Percentiles rank a stretch among this genome's conserved stretches.
These are phyloP conservation scores for Toxoplasma gondii DNA, from an alignment of 169 alveolate genomes.

Conservation along the genomic window DNA sequence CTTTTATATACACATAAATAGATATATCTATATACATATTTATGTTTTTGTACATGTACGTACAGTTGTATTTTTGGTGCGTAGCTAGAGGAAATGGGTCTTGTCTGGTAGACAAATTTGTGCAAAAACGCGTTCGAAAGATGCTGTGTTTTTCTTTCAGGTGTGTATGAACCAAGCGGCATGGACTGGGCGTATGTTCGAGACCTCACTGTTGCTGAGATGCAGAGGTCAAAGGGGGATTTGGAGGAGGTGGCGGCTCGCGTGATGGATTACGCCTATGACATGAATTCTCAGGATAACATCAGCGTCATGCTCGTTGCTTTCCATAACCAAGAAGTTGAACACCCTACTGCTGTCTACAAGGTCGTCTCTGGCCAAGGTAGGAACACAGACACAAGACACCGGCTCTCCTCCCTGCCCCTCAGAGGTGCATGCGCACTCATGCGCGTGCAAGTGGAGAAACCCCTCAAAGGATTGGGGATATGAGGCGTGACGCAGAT, in stretches of 20 bases:
- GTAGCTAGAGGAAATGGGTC: too few relatives aligned
- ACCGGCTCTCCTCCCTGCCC: too few relatives aligned
- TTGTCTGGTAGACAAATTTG: too few relatives aligned
- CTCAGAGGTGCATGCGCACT: too few relatives aligned
- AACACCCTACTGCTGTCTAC: neutral
- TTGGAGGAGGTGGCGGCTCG: neutral
- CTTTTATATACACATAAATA: too few relatives aligned
- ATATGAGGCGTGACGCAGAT: too few relatives aligned
- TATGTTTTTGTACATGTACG: too few relatives aligned
- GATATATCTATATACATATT: too few relatives aligned
- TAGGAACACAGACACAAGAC: neutral
- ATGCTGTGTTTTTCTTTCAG: neutral
- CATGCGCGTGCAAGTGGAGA: too few relatives aligned
- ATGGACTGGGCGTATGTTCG: slow-evolving; percentile 22
- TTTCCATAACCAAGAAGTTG: neutral
- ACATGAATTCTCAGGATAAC: slow-evolving; percentile 15
- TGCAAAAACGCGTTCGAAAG: too few relatives aligned
- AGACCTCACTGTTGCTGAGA: neutral
- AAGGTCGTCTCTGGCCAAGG: neutral
- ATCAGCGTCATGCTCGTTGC: slow-evolving; percentile 10
- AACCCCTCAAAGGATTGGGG: too few relatives aligned
- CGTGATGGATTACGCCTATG: slow-evolving; percentile 18
- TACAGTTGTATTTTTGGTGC: too few relatives aligned
- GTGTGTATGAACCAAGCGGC: slow-evolving; percentile 11
- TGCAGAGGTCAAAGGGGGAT: neutral